A percentile compares a stretch with the other conserved stretches of the same genome.
phyloP scores from a whole-genome alignment of 2,329 filamentous ascomycete species.

The Helicocarpus griseus region DNA sequence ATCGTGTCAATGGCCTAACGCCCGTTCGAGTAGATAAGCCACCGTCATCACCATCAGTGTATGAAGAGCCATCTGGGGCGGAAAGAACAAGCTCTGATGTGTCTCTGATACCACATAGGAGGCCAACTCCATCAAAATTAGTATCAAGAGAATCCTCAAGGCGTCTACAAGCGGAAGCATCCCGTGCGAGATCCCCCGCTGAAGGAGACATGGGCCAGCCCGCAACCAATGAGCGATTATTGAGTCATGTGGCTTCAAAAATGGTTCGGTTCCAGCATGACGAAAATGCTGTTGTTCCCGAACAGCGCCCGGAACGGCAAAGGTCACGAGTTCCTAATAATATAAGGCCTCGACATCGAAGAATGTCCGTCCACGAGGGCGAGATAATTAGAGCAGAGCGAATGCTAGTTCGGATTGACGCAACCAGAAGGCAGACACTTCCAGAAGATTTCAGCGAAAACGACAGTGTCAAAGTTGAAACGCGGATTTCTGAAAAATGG shows the following conservation, averaged over 20 bases:
- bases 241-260: constrained; percentile 18
- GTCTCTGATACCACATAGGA: constrained; percentile 21
- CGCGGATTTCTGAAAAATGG: constrained; percentile 53
- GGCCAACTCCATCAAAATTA: constrained; percentile 15
- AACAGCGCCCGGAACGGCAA: constrained; percentile 30
- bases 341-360: constrained; percentile 8
- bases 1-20: not conserved
- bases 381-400: constrained; percentile 58
- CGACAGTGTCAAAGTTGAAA: constrained; percentile 49
- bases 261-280: constrained; percentile 36
- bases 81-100: constrained; percentile 5
- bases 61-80: not conserved
- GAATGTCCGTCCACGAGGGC: constrained; percentile 26
- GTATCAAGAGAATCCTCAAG: constrained; percentile 12
- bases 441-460: constrained; percentile 56
- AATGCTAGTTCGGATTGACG: constrained; percentile 57
- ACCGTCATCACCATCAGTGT: not conserved
- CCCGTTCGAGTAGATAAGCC: not conserved
- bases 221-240: constrained; percentile 13
- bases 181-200: not conserved
- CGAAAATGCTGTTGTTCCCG: constrained; percentile 32
- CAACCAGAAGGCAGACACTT: constrained; percentile 38
- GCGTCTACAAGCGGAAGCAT: constrained; percentile 18
- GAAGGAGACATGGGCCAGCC: not conserved
- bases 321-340: constrained; percentile 19